Percentiles rank a stretch among this genome's conserved stretches.
phyloP scores from a whole-genome alignment of 2,329 filamentous ascomycete genomes.

The Teratosphaeria pseudoeucalypti region DNA sequence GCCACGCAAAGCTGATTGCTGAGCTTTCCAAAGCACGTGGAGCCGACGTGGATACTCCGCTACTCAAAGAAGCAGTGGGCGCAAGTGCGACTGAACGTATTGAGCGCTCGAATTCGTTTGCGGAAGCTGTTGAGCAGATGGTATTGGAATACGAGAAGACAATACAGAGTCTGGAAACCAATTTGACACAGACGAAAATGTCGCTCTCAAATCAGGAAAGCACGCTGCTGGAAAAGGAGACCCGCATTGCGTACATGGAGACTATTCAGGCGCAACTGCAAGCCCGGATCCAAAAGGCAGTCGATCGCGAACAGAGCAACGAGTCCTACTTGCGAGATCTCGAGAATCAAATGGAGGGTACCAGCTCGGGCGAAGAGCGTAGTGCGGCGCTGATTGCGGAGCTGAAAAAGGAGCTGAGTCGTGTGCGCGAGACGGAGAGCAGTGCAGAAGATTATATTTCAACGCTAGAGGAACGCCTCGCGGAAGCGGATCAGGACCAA shows the following conservation, averaged over 20 bases:
- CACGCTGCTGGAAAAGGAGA: constrained; percentile 80
- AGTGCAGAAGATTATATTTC: constrained; percentile 95
- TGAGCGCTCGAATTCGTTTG: constrained; percentile 91
- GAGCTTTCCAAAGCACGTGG: constrained; percentile 83
- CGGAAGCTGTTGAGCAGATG: constrained; percentile 89
- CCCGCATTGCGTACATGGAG: constrained; percentile 84
- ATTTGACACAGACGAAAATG: constrained; percentile 75
- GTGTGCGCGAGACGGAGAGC: constrained; percentile 79
- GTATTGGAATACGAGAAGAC: constrained; percentile 98
- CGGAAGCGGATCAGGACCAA: constrained; percentile 89
- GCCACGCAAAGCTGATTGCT: constrained; percentile 89
- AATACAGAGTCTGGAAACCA: constrained; percentile 85
- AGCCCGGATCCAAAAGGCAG: constrained; percentile 77
- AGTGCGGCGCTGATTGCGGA: constrained; percentile 77
- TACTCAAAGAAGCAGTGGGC: constrained; percentile 53
- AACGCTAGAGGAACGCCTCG: constrained; percentile 85
- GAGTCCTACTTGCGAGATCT: constrained; percentile 89
- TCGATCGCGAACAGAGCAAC: constrained; percentile 83
- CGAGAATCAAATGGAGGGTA: constrained; percentile 80
- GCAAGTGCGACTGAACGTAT: constrained; percentile 77
- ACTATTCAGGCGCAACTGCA: constrained; percentile 87
- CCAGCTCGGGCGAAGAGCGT: constrained; percentile 85
- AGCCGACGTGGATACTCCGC: constrained; percentile 47
- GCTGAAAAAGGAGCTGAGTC: constrained; percentile 82
- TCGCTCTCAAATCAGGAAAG: constrained; percentile 80